A percentile compares a stretch with the other conserved stretches of the same genome.
phyloP scores from a whole-genome alignment of 2,329 filamentous ascomycete species.

The Paecilomyces formosus region DNA sequence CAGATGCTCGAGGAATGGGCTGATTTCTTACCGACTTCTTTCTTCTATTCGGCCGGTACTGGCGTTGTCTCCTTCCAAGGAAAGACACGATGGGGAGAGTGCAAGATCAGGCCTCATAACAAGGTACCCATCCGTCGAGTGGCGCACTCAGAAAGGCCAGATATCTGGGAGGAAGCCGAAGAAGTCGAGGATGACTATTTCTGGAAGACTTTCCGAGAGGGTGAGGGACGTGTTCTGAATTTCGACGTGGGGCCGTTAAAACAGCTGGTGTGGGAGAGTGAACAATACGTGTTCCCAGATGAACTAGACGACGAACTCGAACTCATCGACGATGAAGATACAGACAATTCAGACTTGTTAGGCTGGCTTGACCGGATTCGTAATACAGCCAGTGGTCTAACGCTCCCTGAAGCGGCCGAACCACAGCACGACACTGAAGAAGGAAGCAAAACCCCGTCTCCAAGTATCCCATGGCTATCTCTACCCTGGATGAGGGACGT shows the following conservation, averaged over 20 bases:
- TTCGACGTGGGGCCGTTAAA: background rate
- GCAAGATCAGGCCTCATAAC: slow-evolving; percentile 8
- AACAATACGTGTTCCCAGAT: background rate
- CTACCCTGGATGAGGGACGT: background rate
- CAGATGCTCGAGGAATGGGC: slow-evolving; percentile 42
- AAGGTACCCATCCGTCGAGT: slow-evolving; percentile 14
- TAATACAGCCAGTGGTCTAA: background rate
- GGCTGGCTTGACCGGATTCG: background rate
- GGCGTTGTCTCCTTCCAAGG: slow-evolving; percentile 35
- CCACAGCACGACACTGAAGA: background rate
- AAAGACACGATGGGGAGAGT: slow-evolving; percentile 11
- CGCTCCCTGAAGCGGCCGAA: background rate
- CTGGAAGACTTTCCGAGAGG: slow-evolving; percentile 9
- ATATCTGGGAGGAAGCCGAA: slow-evolving; percentile 9
- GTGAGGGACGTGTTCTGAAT: background rate
- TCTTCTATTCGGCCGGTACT: slow-evolving; percentile 28
- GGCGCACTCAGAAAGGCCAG: slow-evolving; percentile 6
- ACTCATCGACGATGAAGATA: background rate
- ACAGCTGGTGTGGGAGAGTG: background rate
- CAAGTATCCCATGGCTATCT: background rate
- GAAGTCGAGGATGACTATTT: slow-evolving; percentile 19
- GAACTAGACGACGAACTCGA: background rate
- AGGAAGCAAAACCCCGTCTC: background rate
- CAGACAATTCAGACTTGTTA: background rate
- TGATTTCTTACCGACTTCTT: slow-evolving; percentile 35